Percentiles rank a stretch among this genome's conserved stretches.
Evolutionary conservation across 2,329 filamentous ascomycete species (phyloP).

Genomic region (Aureobasidium musti): DNA sequence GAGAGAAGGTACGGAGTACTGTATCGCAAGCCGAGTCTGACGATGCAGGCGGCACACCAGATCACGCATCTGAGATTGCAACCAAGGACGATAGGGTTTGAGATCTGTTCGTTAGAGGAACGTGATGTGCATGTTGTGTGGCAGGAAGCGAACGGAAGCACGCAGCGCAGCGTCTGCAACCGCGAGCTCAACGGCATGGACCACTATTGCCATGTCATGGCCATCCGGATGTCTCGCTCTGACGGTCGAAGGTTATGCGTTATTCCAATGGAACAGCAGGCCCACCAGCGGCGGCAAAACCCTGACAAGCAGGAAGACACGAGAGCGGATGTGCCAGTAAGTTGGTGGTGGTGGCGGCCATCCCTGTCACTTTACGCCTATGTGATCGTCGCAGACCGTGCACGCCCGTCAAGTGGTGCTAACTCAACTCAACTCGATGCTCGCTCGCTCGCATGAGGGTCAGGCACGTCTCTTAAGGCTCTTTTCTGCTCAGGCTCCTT

Average conservation of each 20-base stretch:
- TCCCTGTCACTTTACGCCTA: conserved; percentile 26
- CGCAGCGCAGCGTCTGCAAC: conserved; percentile 21
- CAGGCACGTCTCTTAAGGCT: conserved; percentile 11
- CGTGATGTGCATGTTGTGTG: conserved; percentile 27
- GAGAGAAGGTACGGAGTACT: background rate
- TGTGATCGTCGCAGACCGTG: conserved; percentile 23
- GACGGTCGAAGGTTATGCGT: conserved; percentile 16
- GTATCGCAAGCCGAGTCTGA: background rate
- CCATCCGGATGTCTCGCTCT: conserved; percentile 5
- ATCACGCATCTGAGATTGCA: conserved; percentile 25
- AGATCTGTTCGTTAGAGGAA: conserved; percentile 24
- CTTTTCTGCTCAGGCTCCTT: conserved; percentile 1
- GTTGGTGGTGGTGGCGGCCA: conserved; percentile 25
- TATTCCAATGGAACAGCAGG: conserved; percentile 2
- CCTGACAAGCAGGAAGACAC: conserved; percentile 27
- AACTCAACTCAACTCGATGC: conserved; percentile 19
- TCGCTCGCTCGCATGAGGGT: conserved; percentile 9
- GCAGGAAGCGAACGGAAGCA: conserved; percentile 25
- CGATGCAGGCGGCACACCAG: conserved; percentile 6
- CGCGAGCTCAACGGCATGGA: conserved; percentile 13
- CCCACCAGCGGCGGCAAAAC: conserved; percentile 18
- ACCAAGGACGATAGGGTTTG: conserved; percentile 26
- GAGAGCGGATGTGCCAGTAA: conserved; percentile 18
- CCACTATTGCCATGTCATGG: conserved; percentile 2
- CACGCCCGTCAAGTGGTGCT: conserved; percentile 18